Evolutionary conservation across 139 green algal species (phyloP).

Genomic region (Deuterostichococcus epilithicus): DNA sequence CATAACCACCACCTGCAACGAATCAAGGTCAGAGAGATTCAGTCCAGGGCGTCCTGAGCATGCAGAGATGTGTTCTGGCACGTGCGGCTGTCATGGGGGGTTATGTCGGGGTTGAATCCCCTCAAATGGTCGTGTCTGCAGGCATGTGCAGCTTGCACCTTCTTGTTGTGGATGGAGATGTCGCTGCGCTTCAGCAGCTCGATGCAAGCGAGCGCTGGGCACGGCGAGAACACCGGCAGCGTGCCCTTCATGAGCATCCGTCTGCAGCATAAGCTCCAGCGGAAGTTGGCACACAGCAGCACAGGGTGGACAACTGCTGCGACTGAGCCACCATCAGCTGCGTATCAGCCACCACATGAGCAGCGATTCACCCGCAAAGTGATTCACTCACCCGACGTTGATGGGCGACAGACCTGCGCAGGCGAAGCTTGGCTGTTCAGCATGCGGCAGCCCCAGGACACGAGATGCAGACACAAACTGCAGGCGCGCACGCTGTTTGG

Average conservation of each 20-base stretch:
- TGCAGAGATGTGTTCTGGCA: too few species aligned
- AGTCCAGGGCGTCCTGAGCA: too few species aligned
- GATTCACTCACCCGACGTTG: slow-evolving; percentile 79
- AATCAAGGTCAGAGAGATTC: slow-evolving; percentile 16
- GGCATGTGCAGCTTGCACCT: background rate
- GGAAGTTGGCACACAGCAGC: background rate
- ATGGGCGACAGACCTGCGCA: slow-evolving; percentile 41
- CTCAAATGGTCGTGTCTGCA: background rate
- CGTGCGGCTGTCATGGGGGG: too few species aligned
- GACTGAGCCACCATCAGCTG: too few species aligned
- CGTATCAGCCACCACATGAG: too few species aligned
- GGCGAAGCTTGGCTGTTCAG: too few species aligned
- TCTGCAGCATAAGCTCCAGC: background rate
- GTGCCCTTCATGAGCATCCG: slow-evolving; percentile 5
- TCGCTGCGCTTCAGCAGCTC: slow-evolving; percentile 53
- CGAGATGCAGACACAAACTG: too few species aligned
- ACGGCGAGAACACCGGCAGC: slow-evolving; percentile 47
- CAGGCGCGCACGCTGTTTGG: too few species aligned
- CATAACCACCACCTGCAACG: slow-evolving; percentile 77
- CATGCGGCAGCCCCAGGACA: slow-evolving; percentile 69
- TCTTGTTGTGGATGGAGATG: slow-evolving; percentile 50
- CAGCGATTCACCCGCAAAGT: too few species aligned
- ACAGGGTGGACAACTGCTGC: slow-evolving; percentile 13
- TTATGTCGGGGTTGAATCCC: too few species aligned
- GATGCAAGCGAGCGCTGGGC: slow-evolving; percentile 64